Evolutionary conservation across 768 basidiomycete genomes (phyloP).

Genomic region (Sistotremastrum suecicum): DNA sequence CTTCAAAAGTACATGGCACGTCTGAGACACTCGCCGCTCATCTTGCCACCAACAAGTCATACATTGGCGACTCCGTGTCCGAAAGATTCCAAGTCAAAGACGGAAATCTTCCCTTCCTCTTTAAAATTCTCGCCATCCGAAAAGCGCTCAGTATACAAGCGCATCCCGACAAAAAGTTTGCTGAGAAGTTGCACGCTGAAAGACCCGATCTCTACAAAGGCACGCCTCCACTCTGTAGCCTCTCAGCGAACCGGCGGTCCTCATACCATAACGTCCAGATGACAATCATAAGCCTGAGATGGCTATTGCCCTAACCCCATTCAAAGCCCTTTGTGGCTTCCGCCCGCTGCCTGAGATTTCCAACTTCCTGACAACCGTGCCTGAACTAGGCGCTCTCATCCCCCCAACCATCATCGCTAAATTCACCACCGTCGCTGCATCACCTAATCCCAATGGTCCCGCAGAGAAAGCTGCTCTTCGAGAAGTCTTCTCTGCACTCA

Average conservation of each 20-base stretch:
- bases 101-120: conserved; percentile 78
- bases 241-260: conserved; percentile 1
- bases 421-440: conserved; percentile 36
- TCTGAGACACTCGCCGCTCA: conserved; percentile 37
- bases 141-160: conserved; percentile 87
- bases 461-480: conserved; percentile 51
- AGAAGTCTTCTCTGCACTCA: conserved; percentile 67
- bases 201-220: conserved; percentile 88
- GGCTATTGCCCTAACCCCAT: conserved; percentile 90
- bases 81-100: conserved; percentile 36
- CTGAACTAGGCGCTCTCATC: conserved; percentile 67
- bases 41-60: conserved; percentile 48
- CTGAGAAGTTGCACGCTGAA: conserved; percentile 48
- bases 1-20: conserved; percentile 39
- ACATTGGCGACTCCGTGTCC: conserved; percentile 50
- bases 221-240: conserved; percentile 16
- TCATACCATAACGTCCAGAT: conserved; percentile 32
- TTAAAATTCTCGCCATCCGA: conserved; percentile 83
- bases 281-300: conserved; percentile 98
- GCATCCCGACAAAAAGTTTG: conserved; percentile 79
- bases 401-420: conserved; percentile 34
- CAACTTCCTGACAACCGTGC: conserved; percentile 45
- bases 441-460: conserved; percentile 26
- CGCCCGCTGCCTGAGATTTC: conserved; percentile 66
- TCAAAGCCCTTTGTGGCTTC: conserved; percentile 88